These are phyloP conservation scores for Leishmania martiniquensis DNA, from an alignment of 208 protist species.

Conservation along the genomic window DNA sequence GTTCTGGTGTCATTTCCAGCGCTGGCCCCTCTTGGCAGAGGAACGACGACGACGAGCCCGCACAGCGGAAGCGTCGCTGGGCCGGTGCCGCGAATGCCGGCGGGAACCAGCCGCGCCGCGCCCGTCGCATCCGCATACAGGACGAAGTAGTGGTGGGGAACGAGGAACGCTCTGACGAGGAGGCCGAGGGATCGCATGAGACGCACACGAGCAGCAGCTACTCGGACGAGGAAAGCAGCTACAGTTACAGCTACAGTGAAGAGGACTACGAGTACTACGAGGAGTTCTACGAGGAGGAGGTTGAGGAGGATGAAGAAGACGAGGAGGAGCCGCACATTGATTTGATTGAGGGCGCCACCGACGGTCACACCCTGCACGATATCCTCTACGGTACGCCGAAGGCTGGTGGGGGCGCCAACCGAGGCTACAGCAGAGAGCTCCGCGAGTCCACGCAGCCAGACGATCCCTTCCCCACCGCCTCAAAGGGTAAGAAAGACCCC, in stretches of 20 bases:
- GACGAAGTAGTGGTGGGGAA: not conserved
- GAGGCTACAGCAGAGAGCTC: conserved; percentile 34
- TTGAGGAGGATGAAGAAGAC: conserved; percentile 66
- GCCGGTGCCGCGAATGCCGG: not conserved
- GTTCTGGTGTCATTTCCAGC: no score
- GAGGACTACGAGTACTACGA: conserved; percentile 64
- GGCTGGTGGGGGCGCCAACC: conserved; percentile 37
- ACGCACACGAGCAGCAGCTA: conserved; percentile 10
- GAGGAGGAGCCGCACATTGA: conserved; percentile 81
- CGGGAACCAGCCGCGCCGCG: conserved; percentile 7
- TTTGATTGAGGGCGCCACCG: conserved; percentile 58
- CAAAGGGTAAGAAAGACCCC: not conserved
- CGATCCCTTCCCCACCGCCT: conserved; percentile 11
- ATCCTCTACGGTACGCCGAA: conserved; percentile 71
- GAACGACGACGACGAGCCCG: conserved; percentile 1
- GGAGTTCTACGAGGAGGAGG: conserved; percentile 67
- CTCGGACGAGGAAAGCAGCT: conserved; percentile 20
- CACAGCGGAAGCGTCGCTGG: conserved; percentile 18
- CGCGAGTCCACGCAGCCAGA: conserved; percentile 15
- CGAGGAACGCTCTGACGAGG: conserved; percentile 7
- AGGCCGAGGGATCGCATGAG: not conserved
- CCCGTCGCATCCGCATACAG: conserved; percentile 17
- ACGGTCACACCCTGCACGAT: conserved; percentile 51
- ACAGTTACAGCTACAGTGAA: conserved; percentile 27
- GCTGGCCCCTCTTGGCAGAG: conserved; percentile 2